A percentile compares a stretch with the other conserved stretches of the same genome.
phyloP scores from a whole-genome alignment of 768 basidiomycete genomes.

The Psilocybe subaeruginosa region DNA sequence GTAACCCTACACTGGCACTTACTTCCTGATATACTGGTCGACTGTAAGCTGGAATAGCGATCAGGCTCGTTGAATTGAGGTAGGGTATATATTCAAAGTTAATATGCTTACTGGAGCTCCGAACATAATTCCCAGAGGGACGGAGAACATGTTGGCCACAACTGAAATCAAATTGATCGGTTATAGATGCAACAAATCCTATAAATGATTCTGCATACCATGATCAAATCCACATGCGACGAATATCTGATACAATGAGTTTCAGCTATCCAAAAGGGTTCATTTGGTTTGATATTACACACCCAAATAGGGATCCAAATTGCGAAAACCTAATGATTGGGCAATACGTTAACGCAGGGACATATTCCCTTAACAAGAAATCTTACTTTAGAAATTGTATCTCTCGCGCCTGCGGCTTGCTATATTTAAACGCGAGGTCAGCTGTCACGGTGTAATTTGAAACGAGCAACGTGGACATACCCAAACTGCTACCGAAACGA shows the following conservation, averaged over 20 bases:
- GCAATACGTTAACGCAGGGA: not conserved
- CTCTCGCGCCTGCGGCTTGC: constrained; percentile 72
- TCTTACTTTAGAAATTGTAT: constrained; percentile 68
- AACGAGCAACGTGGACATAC: constrained; percentile 37
- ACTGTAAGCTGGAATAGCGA: constrained; percentile 42
- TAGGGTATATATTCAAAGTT: not conserved
- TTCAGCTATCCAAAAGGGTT: not conserved
- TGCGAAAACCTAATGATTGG: constrained; percentile 47
- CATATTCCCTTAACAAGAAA: not conserved
- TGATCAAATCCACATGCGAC: constrained; percentile 75
- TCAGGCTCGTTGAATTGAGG: constrained; percentile 1
- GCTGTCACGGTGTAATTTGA: not conserved
- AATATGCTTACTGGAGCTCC: constrained; percentile 55
- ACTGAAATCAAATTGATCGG: constrained; percentile 36
- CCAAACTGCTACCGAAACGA: constrained; percentile 76
- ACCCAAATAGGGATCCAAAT: constrained; percentile 82
- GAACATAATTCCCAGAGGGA: constrained; percentile 74
- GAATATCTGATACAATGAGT: constrained; percentile 48
- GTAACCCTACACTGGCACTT: constrained; percentile 19
- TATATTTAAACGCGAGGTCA: constrained; percentile 26
- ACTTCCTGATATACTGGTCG: constrained; percentile 70
- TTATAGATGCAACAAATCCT: not conserved
- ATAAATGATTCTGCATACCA: constrained; percentile 39
- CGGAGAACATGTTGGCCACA: constrained; percentile 77
- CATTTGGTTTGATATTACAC: constrained; percentile 17